Evolutionary conservation across 2,329 filamentous ascomycete genomes (phyloP).

Genomic region (Monilinia laxa): DNA sequence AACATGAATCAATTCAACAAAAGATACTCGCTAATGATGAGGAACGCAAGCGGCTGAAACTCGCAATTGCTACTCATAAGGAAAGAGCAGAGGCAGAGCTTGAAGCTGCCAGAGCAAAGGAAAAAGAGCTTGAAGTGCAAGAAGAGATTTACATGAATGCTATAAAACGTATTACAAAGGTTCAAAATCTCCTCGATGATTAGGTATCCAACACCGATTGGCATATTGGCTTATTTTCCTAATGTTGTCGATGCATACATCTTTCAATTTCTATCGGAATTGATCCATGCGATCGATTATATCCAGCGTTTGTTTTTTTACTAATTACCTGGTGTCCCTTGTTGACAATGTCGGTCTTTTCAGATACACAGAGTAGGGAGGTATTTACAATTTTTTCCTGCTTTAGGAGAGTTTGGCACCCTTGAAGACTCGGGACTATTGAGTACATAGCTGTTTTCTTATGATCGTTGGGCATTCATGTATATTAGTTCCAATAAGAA

Average conservation of each 20-base stretch:
- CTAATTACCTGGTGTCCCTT: background rate
- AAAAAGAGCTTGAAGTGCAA: background rate
- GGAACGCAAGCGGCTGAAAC: background rate
- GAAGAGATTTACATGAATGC: background rate
- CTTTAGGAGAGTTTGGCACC: background rate
- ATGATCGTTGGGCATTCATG: background rate
- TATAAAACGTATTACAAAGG: background rate
- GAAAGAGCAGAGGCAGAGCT: constrained; percentile 1
- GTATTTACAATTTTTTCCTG: no score
- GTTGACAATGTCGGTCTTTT: background rate
- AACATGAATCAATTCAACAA: background rate
- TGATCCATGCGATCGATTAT: background rate
- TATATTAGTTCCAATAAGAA: background rate
- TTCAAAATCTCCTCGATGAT: background rate
- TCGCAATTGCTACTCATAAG: background rate
- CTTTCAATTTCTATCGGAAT: background rate
- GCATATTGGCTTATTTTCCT: background rate
- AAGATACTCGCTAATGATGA: background rate
- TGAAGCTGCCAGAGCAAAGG: background rate
- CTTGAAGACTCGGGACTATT: background rate
- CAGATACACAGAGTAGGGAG: background rate
- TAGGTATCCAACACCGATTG: background rate
- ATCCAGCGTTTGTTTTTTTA: background rate
- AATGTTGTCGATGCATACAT: background rate
- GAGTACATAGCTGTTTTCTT: no score